A percentile compares a stretch with the other conserved stretches of the same genome.
Evolutionary conservation across 2,329 filamentous ascomycete genomes (phyloP).

Genomic region (Hypomyces perniciosus): DNA sequence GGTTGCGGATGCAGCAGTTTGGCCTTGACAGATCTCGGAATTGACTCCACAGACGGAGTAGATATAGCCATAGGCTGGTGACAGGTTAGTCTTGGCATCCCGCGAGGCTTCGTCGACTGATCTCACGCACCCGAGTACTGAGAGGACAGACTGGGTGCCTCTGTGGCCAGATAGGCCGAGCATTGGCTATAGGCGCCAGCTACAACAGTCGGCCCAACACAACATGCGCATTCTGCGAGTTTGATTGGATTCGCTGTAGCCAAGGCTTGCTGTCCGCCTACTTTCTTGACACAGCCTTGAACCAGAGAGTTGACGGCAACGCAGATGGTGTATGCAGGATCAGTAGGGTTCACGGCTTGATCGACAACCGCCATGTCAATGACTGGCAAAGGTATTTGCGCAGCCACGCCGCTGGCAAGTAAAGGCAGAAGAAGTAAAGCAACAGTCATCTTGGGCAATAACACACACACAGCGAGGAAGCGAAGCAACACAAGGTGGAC

Average conservation of each 20-base stretch:
- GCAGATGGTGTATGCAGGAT: slow-evolving; percentile 22
- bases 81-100: neutral
- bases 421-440: neutral
- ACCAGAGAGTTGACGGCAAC: slow-evolving; percentile 17
- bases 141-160: slow-evolving; percentile 17
- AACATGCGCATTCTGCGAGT: slow-evolving; percentile 26
- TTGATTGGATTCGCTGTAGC: slow-evolving; percentile 18
- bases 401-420: slow-evolving; percentile 21
- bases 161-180: slow-evolving; percentile 22
- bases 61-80: slow-evolving; percentile 21
- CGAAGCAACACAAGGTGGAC: neutral
- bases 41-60: slow-evolving; percentile 19
- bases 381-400: slow-evolving; percentile 20
- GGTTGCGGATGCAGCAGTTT: neutral
- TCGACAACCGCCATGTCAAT: slow-evolving; percentile 18
- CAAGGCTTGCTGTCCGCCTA: slow-evolving; percentile 20
- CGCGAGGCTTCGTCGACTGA: neutral
- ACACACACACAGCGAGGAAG: neutral
- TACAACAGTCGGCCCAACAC: slow-evolving; percentile 16
- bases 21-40: neutral
- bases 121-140: slow-evolving; percentile 22
- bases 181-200: slow-evolving; percentile 24
- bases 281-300: slow-evolving; percentile 17
- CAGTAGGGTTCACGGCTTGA: slow-evolving; percentile 20
- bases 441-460: neutral